Conservation (phyloP, 2,329 filamentous ascomycete genomes). For the Geosmithia flava region DNA sequence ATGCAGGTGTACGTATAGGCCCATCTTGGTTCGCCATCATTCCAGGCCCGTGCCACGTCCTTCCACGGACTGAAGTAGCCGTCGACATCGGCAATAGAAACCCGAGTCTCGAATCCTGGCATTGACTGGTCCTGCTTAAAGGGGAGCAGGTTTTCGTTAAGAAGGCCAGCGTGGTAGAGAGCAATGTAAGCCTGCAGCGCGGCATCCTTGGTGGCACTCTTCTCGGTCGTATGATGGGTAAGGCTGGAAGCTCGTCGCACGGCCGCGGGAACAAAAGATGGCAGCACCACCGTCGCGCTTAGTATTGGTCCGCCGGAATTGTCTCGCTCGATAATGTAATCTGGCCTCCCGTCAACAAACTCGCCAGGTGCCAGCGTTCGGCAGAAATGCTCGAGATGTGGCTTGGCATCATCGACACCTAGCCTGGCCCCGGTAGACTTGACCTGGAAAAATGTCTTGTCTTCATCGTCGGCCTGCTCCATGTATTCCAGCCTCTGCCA, state of each 20-base stretch:
- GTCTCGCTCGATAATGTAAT: conserved; percentile 43
- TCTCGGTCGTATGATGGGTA: conserved; percentile 55
- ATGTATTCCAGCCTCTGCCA: conserved; percentile 28
- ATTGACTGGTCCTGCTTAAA: conserved; percentile 25
- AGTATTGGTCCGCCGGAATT: conserved; percentile 14
- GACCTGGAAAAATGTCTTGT: conserved; percentile 18
- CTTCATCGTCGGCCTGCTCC: conserved; percentile 27
- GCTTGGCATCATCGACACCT: conserved; percentile 58
- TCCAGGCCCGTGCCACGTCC: conserved; percentile 29
- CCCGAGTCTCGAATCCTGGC: conserved; percentile 23
- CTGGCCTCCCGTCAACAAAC: conserved; percentile 53
- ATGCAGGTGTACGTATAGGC: conserved; percentile 18
- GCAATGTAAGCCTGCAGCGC: conserved; percentile 68
- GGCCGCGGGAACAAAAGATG: conserved; percentile 48
- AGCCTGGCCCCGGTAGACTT: conserved; percentile 46
- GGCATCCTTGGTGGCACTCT: conserved; percentile 65
- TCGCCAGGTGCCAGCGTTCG: conserved; percentile 40
- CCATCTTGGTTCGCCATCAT: conserved; percentile 7
- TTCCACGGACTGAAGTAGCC: conserved; percentile 34
- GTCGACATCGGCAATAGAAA: conserved; percentile 20
- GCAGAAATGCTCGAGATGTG: conserved; percentile 79
- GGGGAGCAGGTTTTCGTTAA: conserved; percentile 72
- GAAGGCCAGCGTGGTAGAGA: conserved; percentile 56
- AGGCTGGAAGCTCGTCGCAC: conserved; percentile 12
- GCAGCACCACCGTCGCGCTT: conserved; percentile 55